phyloP scores from a whole-genome alignment of 805 yeast genomes.

The Lachancea sp. region DNA sequence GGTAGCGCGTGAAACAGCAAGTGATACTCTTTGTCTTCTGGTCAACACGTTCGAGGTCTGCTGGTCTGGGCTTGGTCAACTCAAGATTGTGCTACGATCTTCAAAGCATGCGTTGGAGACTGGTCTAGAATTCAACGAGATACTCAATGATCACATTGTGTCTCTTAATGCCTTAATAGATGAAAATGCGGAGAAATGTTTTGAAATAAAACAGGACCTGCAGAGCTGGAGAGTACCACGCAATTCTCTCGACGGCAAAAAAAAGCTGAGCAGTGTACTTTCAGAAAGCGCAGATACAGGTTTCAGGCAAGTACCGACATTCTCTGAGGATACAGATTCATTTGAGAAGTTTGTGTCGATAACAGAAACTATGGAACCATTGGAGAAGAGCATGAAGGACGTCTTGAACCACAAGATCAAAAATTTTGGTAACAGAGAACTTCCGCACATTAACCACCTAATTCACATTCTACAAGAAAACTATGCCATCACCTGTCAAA shows the following conservation, averaged over 20 bases:
- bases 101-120: constrained; percentile 36
- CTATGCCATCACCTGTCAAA: constrained; percentile 36
- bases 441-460: constrained; percentile 21
- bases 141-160: constrained; percentile 36
- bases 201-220: constrained; percentile 29
- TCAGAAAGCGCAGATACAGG: constrained; percentile 20
- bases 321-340: constrained; percentile 36
- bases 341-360: constrained; percentile 39
- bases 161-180: constrained; percentile 38
- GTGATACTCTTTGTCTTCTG: constrained; percentile 13
- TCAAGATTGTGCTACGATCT: constrained; percentile 26
- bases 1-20: constrained; percentile 14
- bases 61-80: constrained; percentile 27
- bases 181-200: constrained; percentile 32
- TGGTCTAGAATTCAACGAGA: constrained; percentile 40
- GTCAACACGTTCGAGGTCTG: constrained; percentile 31
- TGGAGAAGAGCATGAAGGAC: constrained; percentile 44
- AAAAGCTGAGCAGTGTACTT: constrained; percentile 20
- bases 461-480: constrained; percentile 33
- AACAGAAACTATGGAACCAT: constrained; percentile 41
- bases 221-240: not conserved
- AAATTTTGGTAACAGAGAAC: constrained; percentile 35
- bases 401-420: constrained; percentile 46
- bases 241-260: not conserved
- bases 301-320: constrained; percentile 36